A percentile compares a stretch with the other conserved stretches of the same genome.
These are phyloP conservation scores for Corchorus olitorius DNA, from an alignment of 345 rosid genomes.

Conservation along the genomic window DNA sequence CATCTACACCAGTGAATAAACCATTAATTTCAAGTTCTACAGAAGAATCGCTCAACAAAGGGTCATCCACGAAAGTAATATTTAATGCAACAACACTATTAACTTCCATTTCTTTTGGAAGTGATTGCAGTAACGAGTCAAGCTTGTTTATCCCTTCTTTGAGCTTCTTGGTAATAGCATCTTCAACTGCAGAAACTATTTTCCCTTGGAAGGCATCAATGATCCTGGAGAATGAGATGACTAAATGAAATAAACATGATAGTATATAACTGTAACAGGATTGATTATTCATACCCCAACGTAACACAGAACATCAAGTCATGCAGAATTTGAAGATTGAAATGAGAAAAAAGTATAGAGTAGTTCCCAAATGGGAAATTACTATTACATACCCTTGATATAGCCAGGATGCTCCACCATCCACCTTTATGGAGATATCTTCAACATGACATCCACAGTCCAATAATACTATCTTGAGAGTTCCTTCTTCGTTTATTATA, in stretches of 20 bases:
- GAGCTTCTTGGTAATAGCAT: constrained; percentile 50
- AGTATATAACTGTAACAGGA: neutral
- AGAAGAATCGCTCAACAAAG: constrained; percentile 48
- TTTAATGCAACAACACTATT: constrained; percentile 57
- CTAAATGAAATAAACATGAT: constrained; percentile 1
- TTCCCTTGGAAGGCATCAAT: constrained; percentile 60
- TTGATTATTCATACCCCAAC: neutral
- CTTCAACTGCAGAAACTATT: constrained; percentile 56
- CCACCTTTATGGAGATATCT: constrained; percentile 55
- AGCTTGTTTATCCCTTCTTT: constrained; percentile 58
- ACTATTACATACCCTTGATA: constrained; percentile 60
- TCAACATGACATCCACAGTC: constrained; percentile 52
- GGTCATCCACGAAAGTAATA: constrained; percentile 58
- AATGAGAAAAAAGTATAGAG: neutral
- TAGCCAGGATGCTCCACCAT: constrained; percentile 90
- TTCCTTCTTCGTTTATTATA: constrained; percentile 47
- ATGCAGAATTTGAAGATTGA: neutral
- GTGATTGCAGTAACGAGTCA: constrained; percentile 57
- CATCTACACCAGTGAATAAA: constrained; percentile 41
- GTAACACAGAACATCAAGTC: neutral
- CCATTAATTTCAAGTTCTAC: constrained; percentile 56
- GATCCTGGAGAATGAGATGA: constrained; percentile 40
- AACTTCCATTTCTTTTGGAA: constrained; percentile 57
- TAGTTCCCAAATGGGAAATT: too few relatives aligned
- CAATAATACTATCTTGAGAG: constrained; percentile 43